Conservation (phyloP, 208 protist species). For the Acanthamoeba triangularis region DNA sequence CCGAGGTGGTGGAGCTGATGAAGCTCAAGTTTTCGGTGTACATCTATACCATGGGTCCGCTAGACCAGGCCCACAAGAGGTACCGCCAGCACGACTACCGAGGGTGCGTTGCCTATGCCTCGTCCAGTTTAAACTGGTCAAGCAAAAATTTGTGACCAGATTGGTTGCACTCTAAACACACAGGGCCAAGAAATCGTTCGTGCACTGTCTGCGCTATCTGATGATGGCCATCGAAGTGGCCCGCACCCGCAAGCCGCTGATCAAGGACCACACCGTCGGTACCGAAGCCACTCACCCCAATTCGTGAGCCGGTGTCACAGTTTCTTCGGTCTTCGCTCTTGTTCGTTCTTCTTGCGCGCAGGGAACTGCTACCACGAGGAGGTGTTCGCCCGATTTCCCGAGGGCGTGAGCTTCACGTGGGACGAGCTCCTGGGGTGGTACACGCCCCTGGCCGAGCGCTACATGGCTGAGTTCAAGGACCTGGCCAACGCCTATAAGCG, state of each 20-base stretch:
- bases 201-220: background rate
- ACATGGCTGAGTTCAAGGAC: background rate
- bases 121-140: too few relatives aligned
- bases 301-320: background rate
- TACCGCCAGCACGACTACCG: background rate
- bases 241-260: background rate
- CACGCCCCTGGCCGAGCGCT: background rate
- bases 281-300: background rate
- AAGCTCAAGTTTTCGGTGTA: slow-evolving; percentile 27
- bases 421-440: background rate
- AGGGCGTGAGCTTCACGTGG: background rate
- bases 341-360: too few relatives aligned
- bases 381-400: background rate
- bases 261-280: background rate
- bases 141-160: too few relatives aligned
- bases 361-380: background rate
- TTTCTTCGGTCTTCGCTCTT: too few relatives aligned
- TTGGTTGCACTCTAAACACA: too few relatives aligned
- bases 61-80: background rate
- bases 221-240: slow-evolving; percentile 22
- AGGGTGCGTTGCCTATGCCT: background rate
- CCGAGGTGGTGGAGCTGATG: background rate
- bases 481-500: background rate
- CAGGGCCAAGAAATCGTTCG: background rate
- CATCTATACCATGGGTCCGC: background rate